These are phyloP conservation scores for Verticillium longisporum DNA, from an alignment of 2,329 filamentous ascomycete genomes.

Conservation along the genomic window DNA sequence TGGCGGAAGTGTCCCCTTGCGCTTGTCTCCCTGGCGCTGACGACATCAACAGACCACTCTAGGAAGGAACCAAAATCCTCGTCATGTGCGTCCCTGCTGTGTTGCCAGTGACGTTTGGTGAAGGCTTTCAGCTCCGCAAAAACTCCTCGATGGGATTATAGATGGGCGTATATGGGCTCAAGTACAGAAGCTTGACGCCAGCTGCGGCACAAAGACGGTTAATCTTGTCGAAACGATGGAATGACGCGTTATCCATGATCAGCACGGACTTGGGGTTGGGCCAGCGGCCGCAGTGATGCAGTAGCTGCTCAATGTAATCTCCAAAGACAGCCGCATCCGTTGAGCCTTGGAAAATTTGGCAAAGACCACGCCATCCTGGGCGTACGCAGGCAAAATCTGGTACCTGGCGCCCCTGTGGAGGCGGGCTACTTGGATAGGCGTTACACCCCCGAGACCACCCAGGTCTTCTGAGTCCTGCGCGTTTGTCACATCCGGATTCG, in stretches of 20 bases:
- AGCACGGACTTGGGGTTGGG: constrained; percentile 25
- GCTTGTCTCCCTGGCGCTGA: too few species aligned
- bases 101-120: too few species aligned
- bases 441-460: constrained; percentile 23
- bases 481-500: constrained; percentile 26
- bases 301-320: constrained; percentile 22
- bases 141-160: constrained; percentile 17
- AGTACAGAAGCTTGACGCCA: constrained; percentile 8
- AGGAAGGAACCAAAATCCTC: too few species aligned
- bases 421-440: constrained; percentile 14
- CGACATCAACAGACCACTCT: too few species aligned
- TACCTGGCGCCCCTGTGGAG: constrained; percentile 11
- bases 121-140: constrained; percentile 4
- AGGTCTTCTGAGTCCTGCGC: constrained; percentile 22
- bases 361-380: constrained; percentile 15
- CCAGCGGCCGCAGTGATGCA: constrained; percentile 21
- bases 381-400: constrained; percentile 16
- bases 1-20: too few species aligned
- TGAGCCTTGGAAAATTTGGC: constrained; percentile 11
- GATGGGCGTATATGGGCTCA: constrained; percentile 15
- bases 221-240: constrained; percentile 18
- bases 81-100: too few species aligned
- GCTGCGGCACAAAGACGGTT: constrained; percentile 17
- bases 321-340: constrained; percentile 17
- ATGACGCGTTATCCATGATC: constrained; percentile 26